A percentile compares a stretch with the other conserved stretches of the same genome.
Conservation (phyloP, 345 rosid species). For the Corchorus capsularis region DNA sequence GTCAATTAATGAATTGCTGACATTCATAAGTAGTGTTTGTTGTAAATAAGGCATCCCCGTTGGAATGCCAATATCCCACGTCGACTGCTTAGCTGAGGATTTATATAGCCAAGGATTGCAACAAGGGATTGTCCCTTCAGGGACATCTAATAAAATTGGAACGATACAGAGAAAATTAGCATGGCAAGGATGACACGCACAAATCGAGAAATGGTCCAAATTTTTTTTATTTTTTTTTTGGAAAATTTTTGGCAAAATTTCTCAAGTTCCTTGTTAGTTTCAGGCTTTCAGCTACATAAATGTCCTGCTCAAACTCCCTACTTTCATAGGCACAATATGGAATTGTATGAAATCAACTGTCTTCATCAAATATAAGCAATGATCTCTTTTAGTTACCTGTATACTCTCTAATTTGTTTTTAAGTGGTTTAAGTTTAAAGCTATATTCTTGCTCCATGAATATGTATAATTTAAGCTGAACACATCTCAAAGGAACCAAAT, state of each 20-base stretch:
- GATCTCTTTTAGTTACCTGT: too few relatives aligned
- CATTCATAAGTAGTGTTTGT: too few relatives aligned
- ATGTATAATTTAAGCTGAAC: too few relatives aligned
- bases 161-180: conserved; percentile 15
- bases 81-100: background rate
- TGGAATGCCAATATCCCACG: background rate
- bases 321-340: too few relatives aligned
- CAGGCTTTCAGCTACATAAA: background rate
- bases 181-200: conserved; percentile 19
- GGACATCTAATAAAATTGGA: conserved; percentile 17
- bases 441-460: too few relatives aligned
- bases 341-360: too few relatives aligned
- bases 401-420: too few relatives aligned
- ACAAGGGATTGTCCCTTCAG: background rate
- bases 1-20: too few relatives aligned
- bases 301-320: background rate
- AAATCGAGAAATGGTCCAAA: conserved; percentile 19
- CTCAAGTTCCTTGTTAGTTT: background rate
- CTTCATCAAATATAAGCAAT: too few relatives aligned
- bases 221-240: background rate
- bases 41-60: too few relatives aligned
- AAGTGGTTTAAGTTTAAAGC: too few relatives aligned
- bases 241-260: background rate
- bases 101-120: background rate
- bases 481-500: too few relatives aligned